A percentile compares a stretch with the other conserved stretches of the same genome.
Conservation (phyloP, 2,329 filamentous ascomycete species). For the Pezicula neosporulosa region DNA sequence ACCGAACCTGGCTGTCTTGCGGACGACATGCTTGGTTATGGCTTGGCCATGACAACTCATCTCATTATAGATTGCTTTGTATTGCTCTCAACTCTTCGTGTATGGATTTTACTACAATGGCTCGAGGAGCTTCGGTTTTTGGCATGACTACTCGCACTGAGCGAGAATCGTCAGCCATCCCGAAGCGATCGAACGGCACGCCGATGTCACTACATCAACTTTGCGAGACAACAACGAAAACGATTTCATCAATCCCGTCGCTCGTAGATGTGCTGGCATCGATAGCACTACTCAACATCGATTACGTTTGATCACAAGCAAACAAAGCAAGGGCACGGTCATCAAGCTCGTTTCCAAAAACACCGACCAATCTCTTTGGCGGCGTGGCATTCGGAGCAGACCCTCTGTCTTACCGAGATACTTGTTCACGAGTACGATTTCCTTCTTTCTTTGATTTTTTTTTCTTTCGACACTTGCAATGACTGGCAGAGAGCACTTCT, state of each 20-base stretch:
- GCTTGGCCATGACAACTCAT: conserved; percentile 24
- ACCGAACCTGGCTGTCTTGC: conserved; percentile 20
- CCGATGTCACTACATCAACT: conserved; percentile 27
- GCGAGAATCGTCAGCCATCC: conserved; percentile 20
- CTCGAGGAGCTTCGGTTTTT: conserved; percentile 28
- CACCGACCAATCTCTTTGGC: conserved; percentile 10
- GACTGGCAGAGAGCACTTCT: conserved; percentile 19
- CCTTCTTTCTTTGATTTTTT: conserved; percentile 18
- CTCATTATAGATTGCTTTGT: conserved; percentile 27
- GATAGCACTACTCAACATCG: conserved; percentile 14
- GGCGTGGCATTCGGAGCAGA: conserved; percentile 23
- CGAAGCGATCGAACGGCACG: conserved; percentile 30
- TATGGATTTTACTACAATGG: conserved; percentile 26
- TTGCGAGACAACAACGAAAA: conserved; percentile 15
- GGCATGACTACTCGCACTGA: conserved; percentile 22
- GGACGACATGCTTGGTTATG: conserved; percentile 18
- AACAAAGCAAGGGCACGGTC: conserved; percentile 22
- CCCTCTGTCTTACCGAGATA: conserved; percentile 19
- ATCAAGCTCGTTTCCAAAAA: conserved; percentile 25
- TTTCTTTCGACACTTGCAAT: conserved; percentile 13
- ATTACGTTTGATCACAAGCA: conserved; percentile 9
- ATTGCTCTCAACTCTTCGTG: conserved; percentile 25
- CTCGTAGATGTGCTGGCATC: conserved; percentile 9
- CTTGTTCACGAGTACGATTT: conserved; percentile 20
- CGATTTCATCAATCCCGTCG: conserved; percentile 12